Base-by-base conservation (phyloP, 805 yeast species). In the Millerozyma acaciae region DNA sequence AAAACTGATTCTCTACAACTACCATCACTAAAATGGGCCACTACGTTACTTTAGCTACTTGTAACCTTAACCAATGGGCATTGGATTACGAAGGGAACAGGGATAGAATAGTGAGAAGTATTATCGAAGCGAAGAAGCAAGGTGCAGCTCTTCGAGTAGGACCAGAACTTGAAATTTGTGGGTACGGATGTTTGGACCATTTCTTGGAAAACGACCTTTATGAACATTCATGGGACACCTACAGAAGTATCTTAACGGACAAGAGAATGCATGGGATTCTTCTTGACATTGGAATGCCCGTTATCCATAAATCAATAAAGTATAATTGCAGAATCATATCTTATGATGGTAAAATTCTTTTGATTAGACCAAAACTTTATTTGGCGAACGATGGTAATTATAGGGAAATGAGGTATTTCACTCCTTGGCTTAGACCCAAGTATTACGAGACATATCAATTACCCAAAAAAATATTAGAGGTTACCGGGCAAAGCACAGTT, bases 31-130 rank as follows among this genome's bases (percentile, higher is more conserved):
- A 15, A 9, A 89, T 89, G 96, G 89, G 94, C 1, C 93, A 86
- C 34, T 72, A 83, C 37, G 79, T 89, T 30, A 90, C 97, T 0
- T 66, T 90, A 22, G 89, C 97, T 1, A 89, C 97, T 1, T 90
- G 97, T 61, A 87, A 89, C 49, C 70, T 93, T 43, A 93, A 93
- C 64, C 99, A 93, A 73, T 93, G 99, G 99, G 96, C 98, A 0
- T 69, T 93, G 34, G 99, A 93, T 57, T 93, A 87, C 57, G 97
- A 90, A 57, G 99, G 98, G 4, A 93, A 93, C 60, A 72, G 96
- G 34, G 96, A 89, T 52, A 70, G 99, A 37, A 90, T 93, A 42
- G 50, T 93, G 16, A 81, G 82, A 50, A 82, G 95, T 35, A 90
- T 93, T 49, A 55, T 52, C 15, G 68, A 74, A 32, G 96, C 99